These are phyloP conservation scores for Calonectria pseudoreteaudii DNA, from an alignment of 2,329 filamentous ascomycete species.

Conservation along the genomic window DNA sequence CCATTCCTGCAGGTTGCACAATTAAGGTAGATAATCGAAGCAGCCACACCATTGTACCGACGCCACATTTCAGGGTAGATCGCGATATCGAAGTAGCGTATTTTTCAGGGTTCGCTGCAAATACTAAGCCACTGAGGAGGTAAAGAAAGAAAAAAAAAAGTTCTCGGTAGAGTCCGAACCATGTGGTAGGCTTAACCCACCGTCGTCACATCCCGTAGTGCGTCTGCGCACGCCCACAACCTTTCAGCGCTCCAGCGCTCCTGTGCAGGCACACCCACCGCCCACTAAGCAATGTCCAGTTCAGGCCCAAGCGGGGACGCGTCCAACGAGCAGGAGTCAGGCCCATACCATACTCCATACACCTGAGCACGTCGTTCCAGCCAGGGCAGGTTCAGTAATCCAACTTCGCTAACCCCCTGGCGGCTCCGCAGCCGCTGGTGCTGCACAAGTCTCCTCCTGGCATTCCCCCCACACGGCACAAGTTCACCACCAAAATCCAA, in stretches of 20 bases:
- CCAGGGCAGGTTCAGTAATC: neutral
- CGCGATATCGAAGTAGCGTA: neutral
- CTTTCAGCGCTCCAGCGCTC: neutral
- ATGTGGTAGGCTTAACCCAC: slow-evolving; percentile 4
- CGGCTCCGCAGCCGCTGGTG: neutral
- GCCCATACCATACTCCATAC: neutral
- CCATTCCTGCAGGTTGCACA: neutral
- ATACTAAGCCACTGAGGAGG: neutral
- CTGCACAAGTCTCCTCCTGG: slow-evolving; percentile 4
- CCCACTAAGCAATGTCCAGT: neutral
- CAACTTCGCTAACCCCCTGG: slow-evolving; percentile 5
- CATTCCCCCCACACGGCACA: neutral
- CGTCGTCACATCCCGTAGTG: neutral
- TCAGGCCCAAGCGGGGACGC: neutral
- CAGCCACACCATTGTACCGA: neutral
- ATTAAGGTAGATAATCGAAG: neutral
- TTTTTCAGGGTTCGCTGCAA: neutral
- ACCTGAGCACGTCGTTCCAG: slow-evolving; percentile 7
- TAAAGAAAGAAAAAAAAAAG: neutral
- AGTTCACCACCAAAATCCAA: neutral
- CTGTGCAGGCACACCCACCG: neutral
- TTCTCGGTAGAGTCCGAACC: slow-evolving; percentile 9
- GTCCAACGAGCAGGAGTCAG: neutral
- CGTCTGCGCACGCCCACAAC: neutral
- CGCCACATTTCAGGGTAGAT: neutral